Conservation (phyloP, 2,329 filamentous ascomycete genomes). For the Trichophyton mentagrophytes region DNA sequence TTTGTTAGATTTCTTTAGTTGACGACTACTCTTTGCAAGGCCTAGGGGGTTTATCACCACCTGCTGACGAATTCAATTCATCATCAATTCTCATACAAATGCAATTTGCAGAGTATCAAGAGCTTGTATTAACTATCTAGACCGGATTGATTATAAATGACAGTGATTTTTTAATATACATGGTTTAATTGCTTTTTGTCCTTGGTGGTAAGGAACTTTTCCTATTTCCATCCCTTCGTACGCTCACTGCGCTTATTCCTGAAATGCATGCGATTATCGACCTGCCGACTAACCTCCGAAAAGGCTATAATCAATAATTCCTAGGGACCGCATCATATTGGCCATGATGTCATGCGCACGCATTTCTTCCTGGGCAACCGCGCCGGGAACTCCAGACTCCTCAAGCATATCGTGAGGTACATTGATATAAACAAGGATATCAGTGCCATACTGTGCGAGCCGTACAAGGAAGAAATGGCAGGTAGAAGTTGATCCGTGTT, state of each 20-base stretch:
- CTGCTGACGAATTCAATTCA: no score
- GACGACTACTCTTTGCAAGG: no score
- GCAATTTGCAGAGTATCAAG: background rate
- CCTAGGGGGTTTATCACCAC: no score
- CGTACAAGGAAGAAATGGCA: slow-evolving; percentile 67
- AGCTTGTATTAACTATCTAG: background rate
- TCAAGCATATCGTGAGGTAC: slow-evolving; percentile 70
- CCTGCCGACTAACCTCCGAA: background rate
- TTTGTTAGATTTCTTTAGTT: no score
- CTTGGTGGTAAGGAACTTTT: background rate
- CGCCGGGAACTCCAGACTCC: slow-evolving; percentile 54
- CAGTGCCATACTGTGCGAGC: slow-evolving; percentile 60
- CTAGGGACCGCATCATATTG: slow-evolving; percentile 56
- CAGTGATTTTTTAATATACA: background rate
- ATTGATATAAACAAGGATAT: slow-evolving; percentile 76
- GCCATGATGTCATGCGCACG: slow-evolving; percentile 23
- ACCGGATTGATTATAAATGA: background rate
- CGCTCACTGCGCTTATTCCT: background rate
- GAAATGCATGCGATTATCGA: background rate
- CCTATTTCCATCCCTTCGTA: background rate
- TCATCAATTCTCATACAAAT: no score
- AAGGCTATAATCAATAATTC: slow-evolving; percentile 49
- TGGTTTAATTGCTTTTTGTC: background rate
- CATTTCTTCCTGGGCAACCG: slow-evolving; percentile 54
- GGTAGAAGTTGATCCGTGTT: slow-evolving; percentile 29